Base-by-base conservation (phyloP, 2,329 filamentous ascomycete genomes). In the Didymella pomorum region DNA sequence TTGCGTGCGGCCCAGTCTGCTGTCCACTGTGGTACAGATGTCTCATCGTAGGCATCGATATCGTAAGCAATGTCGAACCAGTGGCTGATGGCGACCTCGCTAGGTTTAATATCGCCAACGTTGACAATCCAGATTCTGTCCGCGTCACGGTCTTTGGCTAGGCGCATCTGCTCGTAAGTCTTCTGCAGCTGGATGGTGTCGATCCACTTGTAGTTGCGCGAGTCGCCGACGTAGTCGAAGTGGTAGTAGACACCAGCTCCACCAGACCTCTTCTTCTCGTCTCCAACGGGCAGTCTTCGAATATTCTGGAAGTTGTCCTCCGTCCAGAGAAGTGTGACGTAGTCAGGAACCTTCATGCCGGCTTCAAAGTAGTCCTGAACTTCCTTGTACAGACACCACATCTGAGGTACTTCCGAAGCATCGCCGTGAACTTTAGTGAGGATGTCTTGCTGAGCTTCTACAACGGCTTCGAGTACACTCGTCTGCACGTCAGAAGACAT, bases 351-450 rank as follows among this genome's bases (percentile, higher is more conserved):
- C 2, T 78, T 76, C 70, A 91, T 81, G 1, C 88, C 88, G 16
- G 84, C 80, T 56, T 88, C 85, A 57, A 88, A 86, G 71, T 91
- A 91, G 7, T 84, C 84, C 75, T 89, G 87, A 2, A 92, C 88
- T 71, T 92, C 89, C 70, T 90, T 91, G 76, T 91, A 92, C 60
- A 91, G 76, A 66, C 87, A 90, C 88, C 89, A 91, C 76, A 88
- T 82, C 73, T 91, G 88, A 6, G 89, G 88, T 0, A 88, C 83
- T 1, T 81, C 77, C 4, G 81, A 83, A 63, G 80, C 76, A 54
- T 79, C 75, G 12, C 80, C 81, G 42, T 89, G 82, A 0, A 89
- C 83, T 2, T 84, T 80, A 20, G 78, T 79, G 42, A 89, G 79
- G 56, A 88, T 87, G 10, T 82, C 71, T 48, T 85, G 81, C 71